Evolutionary conservation across 2,329 filamentous ascomycete species (phyloP), one percentile per base, ranked within the genome.

Genomic region (Fusarium sp.): DNA sequence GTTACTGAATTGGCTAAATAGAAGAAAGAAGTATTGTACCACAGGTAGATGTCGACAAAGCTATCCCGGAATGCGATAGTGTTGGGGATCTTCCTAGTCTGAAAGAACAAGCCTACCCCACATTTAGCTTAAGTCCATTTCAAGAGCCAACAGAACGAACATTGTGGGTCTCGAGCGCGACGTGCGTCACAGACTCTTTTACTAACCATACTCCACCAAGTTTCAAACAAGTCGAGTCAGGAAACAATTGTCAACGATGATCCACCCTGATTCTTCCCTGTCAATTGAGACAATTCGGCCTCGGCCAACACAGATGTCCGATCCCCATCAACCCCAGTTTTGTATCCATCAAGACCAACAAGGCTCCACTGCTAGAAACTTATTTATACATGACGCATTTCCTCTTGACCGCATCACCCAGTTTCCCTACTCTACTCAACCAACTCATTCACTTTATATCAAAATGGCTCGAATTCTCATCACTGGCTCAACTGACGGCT

Each of bases 401-500:
- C 27, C 34, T 30, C 24, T 16, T 16, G 9, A 22, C 27, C 5
- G 40, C 18, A 38, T 38, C 34, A 38, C 3, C 10, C 18, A 6
- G 0, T 38, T 38, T 38, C n/a, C 24, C 20, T 22, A 38, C 34
- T n/a, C 18, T 38, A 18, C 16, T 11, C 18, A 29, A 29, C 18
- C 27, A 1, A 38, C 18, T 38, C 10, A 11, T 44, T 53, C 18
- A 38, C 15, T 29, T n/a, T 11, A 8, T n/a, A 12, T 30, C 32
- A 45, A 40, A 38, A 73, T 75, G 73, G 71, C 56, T 22, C 72
- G 72, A 22, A 68, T 75, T 45, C 68, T 75, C 46, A 74, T 75
- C 32, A 75, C 73, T 6, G 73, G 73, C 8, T 74, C 73, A 27
- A 68, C 70, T 25, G 73, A 75, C n/a, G 73, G 73, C 43, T 69